phyloP scores from a whole-genome alignment of 2,329 filamentous ascomycete genomes.

The Zymoseptoria brevis region DNA sequence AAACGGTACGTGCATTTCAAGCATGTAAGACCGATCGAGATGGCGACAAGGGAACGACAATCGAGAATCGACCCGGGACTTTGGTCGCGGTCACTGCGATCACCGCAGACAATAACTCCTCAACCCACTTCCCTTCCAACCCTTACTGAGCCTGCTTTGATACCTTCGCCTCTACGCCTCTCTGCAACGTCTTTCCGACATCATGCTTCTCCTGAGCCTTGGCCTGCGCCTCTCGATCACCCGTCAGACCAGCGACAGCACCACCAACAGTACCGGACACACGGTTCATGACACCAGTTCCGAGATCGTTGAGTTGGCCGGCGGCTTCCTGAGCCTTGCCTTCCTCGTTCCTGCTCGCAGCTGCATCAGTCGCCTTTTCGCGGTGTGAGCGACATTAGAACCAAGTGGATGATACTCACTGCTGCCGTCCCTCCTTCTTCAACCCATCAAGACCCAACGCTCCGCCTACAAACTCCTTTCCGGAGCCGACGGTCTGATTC shows the following conservation, averaged over 20 bases:
- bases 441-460: conserved; percentile 66
- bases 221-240: conserved; percentile 49
- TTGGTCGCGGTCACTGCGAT: neutral
- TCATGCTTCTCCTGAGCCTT: conserved; percentile 66
- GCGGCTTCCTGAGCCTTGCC: conserved; percentile 76
- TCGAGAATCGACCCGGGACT: too few species aligned
- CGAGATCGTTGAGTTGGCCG: conserved; percentile 70
- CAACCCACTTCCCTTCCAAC: conserved; percentile 1
- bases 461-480: conserved; percentile 73
- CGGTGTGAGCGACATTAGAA: neutral
- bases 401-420: conserved; percentile 34
- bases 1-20: neutral
- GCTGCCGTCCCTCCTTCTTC: conserved; percentile 64
- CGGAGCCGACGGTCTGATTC: conserved; percentile 62
- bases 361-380: neutral
- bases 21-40: neutral
- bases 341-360: conserved; percentile 49
- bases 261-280: conserved; percentile 54
- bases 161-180: conserved; percentile 74
- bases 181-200: conserved; percentile 73
- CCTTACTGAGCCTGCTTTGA: conserved; percentile 52
- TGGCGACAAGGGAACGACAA: neutral
- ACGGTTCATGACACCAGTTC: conserved; percentile 48
- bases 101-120: neutral
- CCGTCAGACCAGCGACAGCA: conserved; percentile 63